Percentiles rank a stretch among this genome's conserved stretches.
Evolutionary conservation across 352 stramenopile genomes (phyloP).

Genomic region (Phytophthora cryptogea): DNA sequence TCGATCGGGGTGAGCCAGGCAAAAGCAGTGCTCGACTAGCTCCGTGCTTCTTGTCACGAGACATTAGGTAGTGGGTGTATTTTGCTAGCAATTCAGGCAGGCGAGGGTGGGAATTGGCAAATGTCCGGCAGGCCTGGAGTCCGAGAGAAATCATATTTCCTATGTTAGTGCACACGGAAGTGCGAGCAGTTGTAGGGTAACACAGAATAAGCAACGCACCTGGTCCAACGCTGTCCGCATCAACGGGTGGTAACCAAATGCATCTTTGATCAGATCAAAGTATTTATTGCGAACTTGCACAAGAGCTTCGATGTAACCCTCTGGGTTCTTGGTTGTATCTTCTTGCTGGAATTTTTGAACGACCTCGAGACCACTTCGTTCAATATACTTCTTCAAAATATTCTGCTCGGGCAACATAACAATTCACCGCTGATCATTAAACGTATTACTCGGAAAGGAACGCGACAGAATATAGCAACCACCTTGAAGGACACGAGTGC

Average conservation of each 20-base stretch:
- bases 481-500: slow-evolving; percentile 86
- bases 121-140: slow-evolving; percentile 71
- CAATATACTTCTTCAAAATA: slow-evolving; percentile 88
- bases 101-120: slow-evolving; percentile 82
- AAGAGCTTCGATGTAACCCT: slow-evolving; percentile 85
- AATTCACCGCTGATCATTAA: slow-evolving; percentile 13
- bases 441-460: not conserved
- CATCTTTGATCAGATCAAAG: slow-evolving; percentile 84
- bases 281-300: slow-evolving; percentile 86
- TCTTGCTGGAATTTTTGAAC: slow-evolving; percentile 82
- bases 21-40: slow-evolving; percentile 26
- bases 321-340: slow-evolving; percentile 78
- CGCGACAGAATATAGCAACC: slow-evolving; percentile 1
- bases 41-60: slow-evolving; percentile 56
- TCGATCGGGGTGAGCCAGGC: slow-evolving; percentile 27
- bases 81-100: slow-evolving; percentile 83
- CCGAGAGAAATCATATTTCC: too few species aligned
- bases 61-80: slow-evolving; percentile 88
- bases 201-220: slow-evolving; percentile 32
- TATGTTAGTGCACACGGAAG: too few species aligned
- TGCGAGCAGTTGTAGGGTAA: not conserved
- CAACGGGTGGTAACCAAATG: slow-evolving; percentile 79
- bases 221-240: slow-evolving; percentile 86
- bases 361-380: slow-evolving; percentile 75
- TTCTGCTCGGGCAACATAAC: slow-evolving; percentile 49